Base-by-base conservation (phyloP, 768 basidiomycete genomes). In the Collybiopsis luxurians region DNA sequence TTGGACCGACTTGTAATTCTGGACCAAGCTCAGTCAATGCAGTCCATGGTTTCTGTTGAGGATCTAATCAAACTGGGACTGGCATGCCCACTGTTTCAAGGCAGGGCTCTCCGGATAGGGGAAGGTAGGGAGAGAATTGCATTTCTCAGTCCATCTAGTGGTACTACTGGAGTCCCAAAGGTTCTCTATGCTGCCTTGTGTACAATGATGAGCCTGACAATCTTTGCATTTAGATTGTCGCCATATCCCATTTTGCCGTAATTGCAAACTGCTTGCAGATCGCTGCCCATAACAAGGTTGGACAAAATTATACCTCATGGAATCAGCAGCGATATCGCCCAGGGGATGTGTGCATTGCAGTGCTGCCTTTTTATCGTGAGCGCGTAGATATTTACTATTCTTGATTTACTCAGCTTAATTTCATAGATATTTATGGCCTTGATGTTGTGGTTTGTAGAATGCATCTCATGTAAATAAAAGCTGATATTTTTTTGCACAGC, bases 61-160 rank as follows among this genome's bases (percentile, higher is more conserved):
- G 40, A 39, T n/a, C 23, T 21, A 15, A 26, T 43, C 4, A 9
- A 13, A 21, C 4, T 10, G 13, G 40, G 40, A 4, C 13, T 42
- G 7, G 40, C 40, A 10, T 6, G n/a, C 6, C 40, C 40, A 17
- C 7, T 38, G 9, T 38, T 38, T 38, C 9, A 38, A 38, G 36
- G 36, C 7, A 38, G 36, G 36, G 7, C 36, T 7, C 7, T 10
- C 6, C 19, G n/a, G 13, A 73, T 75, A 10, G 87, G 85, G 10
- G 87, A 87, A 68, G 83, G 75, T 23, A 84, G 76, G 64, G 79
- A 73, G 15, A 79, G 81, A 43, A 57, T 90, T 12, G 88, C 89
- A 5, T 84, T 89, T 61, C 71, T 90, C 52, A 81, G 79, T 53
- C 87, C 89, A 61, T 89, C 88, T 1, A 89, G 87, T 60, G 88